Evolutionary conservation across 108 stramenopile genomes (phyloP).

Genomic region (Cyclostephanos tholiformis): DNA sequence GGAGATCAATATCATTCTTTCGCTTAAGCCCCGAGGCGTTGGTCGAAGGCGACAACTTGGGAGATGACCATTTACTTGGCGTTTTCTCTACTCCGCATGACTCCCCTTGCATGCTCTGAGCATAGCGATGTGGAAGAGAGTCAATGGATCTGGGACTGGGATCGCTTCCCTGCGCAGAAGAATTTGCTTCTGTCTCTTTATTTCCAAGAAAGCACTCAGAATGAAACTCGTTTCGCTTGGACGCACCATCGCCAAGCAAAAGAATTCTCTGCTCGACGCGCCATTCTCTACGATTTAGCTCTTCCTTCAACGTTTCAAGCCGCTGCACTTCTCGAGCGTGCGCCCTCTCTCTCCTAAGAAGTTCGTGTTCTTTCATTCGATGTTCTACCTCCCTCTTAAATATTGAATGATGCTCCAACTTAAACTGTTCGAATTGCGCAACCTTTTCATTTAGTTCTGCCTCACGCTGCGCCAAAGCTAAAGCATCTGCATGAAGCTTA

Average conservation of each 20-base stretch:
- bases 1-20: background rate
- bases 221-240: background rate
- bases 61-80: too few species aligned
- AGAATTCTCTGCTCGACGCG: constrained; percentile 21
- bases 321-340: constrained; percentile 7
- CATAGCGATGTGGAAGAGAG: background rate
- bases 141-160: background rate
- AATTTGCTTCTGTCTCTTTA: background rate
- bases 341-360: constrained; percentile 14
- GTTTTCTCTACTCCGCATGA: too few species aligned
- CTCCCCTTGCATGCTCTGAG: background rate
- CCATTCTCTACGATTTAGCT: constrained; percentile 4
- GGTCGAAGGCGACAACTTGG: background rate
- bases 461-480: constrained; percentile 32
- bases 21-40: background rate
- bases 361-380: constrained; percentile 20
- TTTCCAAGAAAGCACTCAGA: background rate
- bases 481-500: constrained; percentile 23
- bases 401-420: constrained; percentile 20
- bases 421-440: constrained; percentile 7
- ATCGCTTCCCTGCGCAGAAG: background rate
- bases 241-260: background rate
- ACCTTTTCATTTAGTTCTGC: constrained; percentile 16
- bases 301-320: constrained; percentile 25
- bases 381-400: constrained; percentile 16